These are phyloP conservation scores for Pyracantha coccinea DNA, from an alignment of 331 rosid genomes.

Conservation along the genomic window DNA sequence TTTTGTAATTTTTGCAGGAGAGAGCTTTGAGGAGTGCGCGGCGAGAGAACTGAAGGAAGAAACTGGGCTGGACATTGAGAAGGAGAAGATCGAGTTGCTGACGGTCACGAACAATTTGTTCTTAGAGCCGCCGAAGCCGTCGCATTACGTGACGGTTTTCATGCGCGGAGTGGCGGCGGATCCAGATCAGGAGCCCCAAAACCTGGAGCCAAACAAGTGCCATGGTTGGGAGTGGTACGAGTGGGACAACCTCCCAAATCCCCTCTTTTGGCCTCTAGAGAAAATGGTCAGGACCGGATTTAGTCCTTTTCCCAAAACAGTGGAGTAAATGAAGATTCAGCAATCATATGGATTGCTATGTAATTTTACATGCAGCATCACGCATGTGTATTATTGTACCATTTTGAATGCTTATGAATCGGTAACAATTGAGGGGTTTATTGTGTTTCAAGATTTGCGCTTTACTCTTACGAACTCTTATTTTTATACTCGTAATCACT, in stretches of 20 bases:
- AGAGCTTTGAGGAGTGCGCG: conserved; percentile 73
- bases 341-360: background rate
- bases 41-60: conserved; percentile 72
- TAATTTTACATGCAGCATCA: too few relatives aligned
- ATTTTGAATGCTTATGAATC: background rate
- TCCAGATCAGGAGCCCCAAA: conserved; percentile 33
- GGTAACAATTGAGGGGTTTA: background rate
- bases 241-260: conserved; percentile 46
- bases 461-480: too few relatives aligned
- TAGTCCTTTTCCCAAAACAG: conserved; percentile 31
- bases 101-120: conserved; percentile 53
- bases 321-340: background rate
- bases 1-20: conserved; percentile 31
- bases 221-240: conserved; percentile 91
- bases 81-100: conserved; percentile 30
- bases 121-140: conserved; percentile 35
- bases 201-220: conserved; percentile 61
- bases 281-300: conserved; percentile 42
- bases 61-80: conserved; percentile 42
- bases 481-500: too few relatives aligned
- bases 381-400: background rate
- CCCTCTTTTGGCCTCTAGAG: conserved; percentile 56
- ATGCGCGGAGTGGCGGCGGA: conserved; percentile 29
- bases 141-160: conserved; percentile 50
- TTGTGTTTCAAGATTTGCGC: background rate